Base-by-base conservation (phyloP, 495 filamentous ascomycete species). In the Mycothermus thermophilus region DNA sequence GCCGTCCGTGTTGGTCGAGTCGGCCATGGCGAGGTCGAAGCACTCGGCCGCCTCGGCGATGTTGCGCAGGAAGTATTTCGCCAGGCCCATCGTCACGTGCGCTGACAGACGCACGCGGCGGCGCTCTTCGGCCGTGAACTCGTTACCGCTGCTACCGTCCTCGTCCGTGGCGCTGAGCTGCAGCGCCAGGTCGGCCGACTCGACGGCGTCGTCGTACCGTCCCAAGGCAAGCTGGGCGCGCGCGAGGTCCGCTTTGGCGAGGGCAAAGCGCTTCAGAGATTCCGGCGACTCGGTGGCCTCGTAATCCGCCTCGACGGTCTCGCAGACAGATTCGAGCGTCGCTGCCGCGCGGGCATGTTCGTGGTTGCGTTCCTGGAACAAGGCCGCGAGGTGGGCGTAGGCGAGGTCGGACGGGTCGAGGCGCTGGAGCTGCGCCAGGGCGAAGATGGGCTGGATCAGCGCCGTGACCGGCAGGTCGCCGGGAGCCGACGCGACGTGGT, bases 171-270 rank as follows among this genome's bases (percentile, higher is more conserved):
- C n/a, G 6, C 77, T 80, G 1, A 92, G 66, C 30, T 79, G 69
- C 5, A 93, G 60, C 13, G 80, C 77, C 12, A 74, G 69, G 32
- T 82, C 77, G 6, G 79, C 80, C 34, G 75, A 75, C 17, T 87
- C 79, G 4, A 73, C 67, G 2, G 87, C 86, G 34, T 67, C 55
- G 1, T 59, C 56, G 41, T 74, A 90, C 20, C 71, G 54, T 7
- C 69, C 60, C 11, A 65, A 58, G 4, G 86, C 81, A 1, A 96
- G 71, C 19, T 80, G 71, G 26, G 72, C 72, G 18, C 92, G 75
- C 10, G 82, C 81, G 14, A 94, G 71, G 52, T 96, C 92, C 6
- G 81, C 67, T 52, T 88, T 93, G n/a, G 79, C 82, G 32, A 86
- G 70, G 8, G 84, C 77, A 54, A 80, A 95, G 24, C 62, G 72